Evolutionary conservation across 75 land plant genomes (phyloP), one percentile per base, ranked within the genome.

Genomic region (Azolla pinnata): DNA sequence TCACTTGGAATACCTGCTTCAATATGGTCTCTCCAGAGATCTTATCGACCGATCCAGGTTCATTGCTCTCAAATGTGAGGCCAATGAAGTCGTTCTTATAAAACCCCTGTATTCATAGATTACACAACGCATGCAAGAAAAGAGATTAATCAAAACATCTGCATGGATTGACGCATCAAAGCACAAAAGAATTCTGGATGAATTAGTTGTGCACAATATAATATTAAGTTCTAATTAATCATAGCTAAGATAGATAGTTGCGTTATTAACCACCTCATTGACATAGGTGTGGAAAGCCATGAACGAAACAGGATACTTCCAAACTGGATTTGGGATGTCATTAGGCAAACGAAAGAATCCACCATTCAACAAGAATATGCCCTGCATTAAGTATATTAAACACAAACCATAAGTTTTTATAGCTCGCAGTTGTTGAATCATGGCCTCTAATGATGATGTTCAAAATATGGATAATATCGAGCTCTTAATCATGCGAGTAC

Each of bases 341-440:
- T 73, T 25, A 0, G 82, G 83, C 50, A 83, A 54, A 19, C 84
- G 72, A 59, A 83, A 87, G 61, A 80, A 87, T 0, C 92, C 92
- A 17, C 81, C 83, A 44, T 28, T 59, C 12, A 87, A 44, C 54
- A 87, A 77, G 75, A 83, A 80, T 14, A 83, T 55, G 0, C 81
- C 92, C 73, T 70, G 67, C n/a, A n/a, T n/a, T n/a, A n/a, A n/a
- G n/a, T n/a, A n/a, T n/a, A n/a, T n/a, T n/a, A n/a, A n/a, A n/a
- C n/a, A n/a, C n/a, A n/a, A n/a, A n/a, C n/a, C n/a, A n/a, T n/a
- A n/a, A n/a, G n/a, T n/a, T n/a, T n/a, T n/a, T n/a, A n/a, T n/a
- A n/a, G n/a, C n/a, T n/a, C n/a, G n/a, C n/a, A n/a, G n/a, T n/a
- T n/a, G n/a, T n/a, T n/a, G n/a, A n/a, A n/a, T n/a, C n/a, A n/a